Percentiles rank a stretch among this genome's conserved stretches.
Evolutionary conservation across 108 stramenopile genomes (phyloP).

Genomic region (Nitzschia sp.): DNA sequence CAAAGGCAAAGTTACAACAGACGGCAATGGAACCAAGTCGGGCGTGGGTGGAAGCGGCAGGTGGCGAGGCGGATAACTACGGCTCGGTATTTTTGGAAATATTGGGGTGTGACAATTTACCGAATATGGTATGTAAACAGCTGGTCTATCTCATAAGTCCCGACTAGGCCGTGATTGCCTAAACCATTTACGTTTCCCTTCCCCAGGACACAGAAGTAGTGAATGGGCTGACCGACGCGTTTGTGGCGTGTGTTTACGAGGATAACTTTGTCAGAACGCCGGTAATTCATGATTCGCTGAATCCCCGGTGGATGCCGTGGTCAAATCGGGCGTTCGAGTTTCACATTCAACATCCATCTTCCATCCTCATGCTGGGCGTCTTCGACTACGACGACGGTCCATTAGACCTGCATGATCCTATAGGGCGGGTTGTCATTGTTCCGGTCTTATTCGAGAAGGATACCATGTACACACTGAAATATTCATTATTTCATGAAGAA

Average conservation of each 20-base stretch:
- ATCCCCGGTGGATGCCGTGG: constrained; percentile 61
- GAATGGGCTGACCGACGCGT: constrained; percentile 35
- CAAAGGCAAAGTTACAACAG: constrained; percentile 32
- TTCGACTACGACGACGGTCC: constrained; percentile 53
- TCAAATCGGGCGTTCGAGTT: constrained; percentile 48
- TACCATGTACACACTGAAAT: constrained; percentile 42
- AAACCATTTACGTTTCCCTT: neutral
- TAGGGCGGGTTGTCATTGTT: constrained; percentile 46
- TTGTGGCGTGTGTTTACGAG: constrained; percentile 52
- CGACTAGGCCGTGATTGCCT: neutral
- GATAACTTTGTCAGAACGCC: constrained; percentile 45
- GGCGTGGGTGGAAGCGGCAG: constrained; percentile 38
- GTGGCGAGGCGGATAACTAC: constrained; percentile 27
- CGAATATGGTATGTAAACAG: constrained; percentile 34
- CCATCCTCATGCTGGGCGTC: constrained; percentile 44
- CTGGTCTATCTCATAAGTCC: neutral
- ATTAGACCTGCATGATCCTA: constrained; percentile 43
- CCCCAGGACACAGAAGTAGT: constrained; percentile 11
- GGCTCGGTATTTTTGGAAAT: constrained; percentile 45
- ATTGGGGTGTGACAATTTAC: constrained; percentile 45
- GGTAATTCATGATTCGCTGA: constrained; percentile 38
- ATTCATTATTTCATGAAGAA: constrained; percentile 32
- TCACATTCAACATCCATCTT: constrained; percentile 42
- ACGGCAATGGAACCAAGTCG: constrained; percentile 27
- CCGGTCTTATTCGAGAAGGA: constrained; percentile 25